phyloP scores from a whole-genome alignment of 352 stramenopile genomes.

The Hyaloperonospora brassicae region DNA sequence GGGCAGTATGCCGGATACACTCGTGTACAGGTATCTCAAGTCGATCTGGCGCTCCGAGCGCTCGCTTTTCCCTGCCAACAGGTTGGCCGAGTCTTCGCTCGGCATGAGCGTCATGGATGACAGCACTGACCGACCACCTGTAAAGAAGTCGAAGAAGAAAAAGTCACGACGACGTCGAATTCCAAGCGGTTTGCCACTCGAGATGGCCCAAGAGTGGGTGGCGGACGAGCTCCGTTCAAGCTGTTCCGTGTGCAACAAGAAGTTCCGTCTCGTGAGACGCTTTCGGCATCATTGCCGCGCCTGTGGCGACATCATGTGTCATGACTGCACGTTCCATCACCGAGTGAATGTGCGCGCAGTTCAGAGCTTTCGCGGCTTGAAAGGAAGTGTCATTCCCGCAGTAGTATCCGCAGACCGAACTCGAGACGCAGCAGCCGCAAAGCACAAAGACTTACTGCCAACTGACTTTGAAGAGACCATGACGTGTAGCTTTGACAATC shows the following conservation, averaged over 20 bases:
- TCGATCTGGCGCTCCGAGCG: slow-evolving; percentile 42
- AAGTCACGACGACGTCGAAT: slow-evolving; percentile 17
- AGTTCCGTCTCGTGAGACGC: slow-evolving; percentile 48
- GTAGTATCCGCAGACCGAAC: slow-evolving; percentile 13
- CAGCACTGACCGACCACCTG: slow-evolving; percentile 3
- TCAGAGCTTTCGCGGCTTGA: slow-evolving; percentile 21
- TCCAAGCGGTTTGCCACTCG: slow-evolving; percentile 27
- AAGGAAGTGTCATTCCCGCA: slow-evolving; percentile 6
- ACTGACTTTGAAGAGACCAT: slow-evolving; percentile 28
- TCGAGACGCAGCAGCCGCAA: slow-evolving; percentile 4
- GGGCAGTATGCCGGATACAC: slow-evolving; percentile 43
- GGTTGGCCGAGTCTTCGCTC: slow-evolving; percentile 21
- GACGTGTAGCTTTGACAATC: slow-evolving; percentile 26
- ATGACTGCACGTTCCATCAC: slow-evolving; percentile 39
- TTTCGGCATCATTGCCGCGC: slow-evolving; percentile 69
- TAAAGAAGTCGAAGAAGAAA: slow-evolving; percentile 19
- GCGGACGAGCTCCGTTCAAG: slow-evolving; percentile 41
- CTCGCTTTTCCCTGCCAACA: slow-evolving; percentile 25
- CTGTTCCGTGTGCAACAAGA: slow-evolving; percentile 54
- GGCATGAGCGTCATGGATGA: slow-evolving; percentile 13
- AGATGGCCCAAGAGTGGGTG: slow-evolving; percentile 59
- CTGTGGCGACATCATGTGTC: slow-evolving; percentile 61
- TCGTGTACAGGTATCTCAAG: slow-evolving; percentile 59
- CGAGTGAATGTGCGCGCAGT: slow-evolving; percentile 33
- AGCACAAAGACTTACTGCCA: slow-evolving; percentile 1